Evolutionary conservation across 345 rosid species (phyloP), one percentile per base, ranked within the genome.

Genomic region (Passiflora organensis): DNA sequence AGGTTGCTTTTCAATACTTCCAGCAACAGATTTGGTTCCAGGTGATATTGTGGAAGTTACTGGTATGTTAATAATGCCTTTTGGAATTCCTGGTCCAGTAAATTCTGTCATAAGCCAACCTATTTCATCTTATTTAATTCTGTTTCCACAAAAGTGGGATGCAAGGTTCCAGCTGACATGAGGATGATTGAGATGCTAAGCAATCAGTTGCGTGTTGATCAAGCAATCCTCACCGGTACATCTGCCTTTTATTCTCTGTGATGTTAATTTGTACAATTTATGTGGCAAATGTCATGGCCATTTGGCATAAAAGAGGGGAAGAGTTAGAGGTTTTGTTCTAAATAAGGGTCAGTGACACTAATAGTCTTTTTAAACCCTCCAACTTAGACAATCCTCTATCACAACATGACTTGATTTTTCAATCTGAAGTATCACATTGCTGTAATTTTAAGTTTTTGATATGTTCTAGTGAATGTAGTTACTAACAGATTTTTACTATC

Each of bases 111-210:
- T 22, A 53, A 10, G 2, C 28, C 15, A 37, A 12, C 51, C 12
- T 59, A 59, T 47, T 8, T 28, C 34, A 2, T 28, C 34, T 66
- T 32, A 16, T n/a, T 42, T 55, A n/a, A 34, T 72, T 58, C 60
- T 70, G 53, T 54, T 24, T 56, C 25, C 63, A 46, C 45, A 73
- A 65, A 52, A 93, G 97, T 89, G 77, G 97, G 99, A 62, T 81
- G 97, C 81, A 93, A 93, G 81, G 78, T 93, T 74, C 99, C 99
- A 50, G 97, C 99, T 74, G 99, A 93, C 74, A 70, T 93, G 80
- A 86, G 99, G 73, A 78, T 86, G 86, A 77, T 93, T 66, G 99
- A 93, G 82, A 89, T 82, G 89, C 71, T 88, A 44, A 89, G 89
- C 68, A 80, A 79, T 72, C 88, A 79, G 60, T 79, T 93, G 54